phyloP scores from a whole-genome alignment of 2,329 filamentous ascomycete genomes.

The Stromatinia cepivora region DNA sequence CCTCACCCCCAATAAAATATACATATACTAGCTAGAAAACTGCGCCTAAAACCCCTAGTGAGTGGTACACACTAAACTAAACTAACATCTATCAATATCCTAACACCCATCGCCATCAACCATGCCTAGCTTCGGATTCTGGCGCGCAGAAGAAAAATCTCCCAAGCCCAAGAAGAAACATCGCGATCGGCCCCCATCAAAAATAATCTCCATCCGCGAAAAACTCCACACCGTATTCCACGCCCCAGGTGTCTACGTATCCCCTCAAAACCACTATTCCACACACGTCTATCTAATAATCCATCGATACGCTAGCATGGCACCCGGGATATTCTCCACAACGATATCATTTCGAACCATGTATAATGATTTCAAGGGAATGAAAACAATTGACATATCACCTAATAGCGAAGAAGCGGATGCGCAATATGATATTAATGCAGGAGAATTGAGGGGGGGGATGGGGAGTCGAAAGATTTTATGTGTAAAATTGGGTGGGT shows the following conservation, averaged over 20 bases:
- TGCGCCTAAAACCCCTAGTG: not conserved
- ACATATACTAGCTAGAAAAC: not conserved
- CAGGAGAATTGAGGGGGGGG: not conserved
- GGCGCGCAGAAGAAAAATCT: not conserved
- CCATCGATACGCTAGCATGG: not conserved
- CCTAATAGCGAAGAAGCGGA: not conserved
- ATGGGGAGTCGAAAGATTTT: not conserved
- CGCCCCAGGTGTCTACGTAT: not conserved
- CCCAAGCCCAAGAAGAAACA: not conserved
- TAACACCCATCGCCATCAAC: no score
- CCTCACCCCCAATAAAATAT: no score
- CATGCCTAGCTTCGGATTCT: no score
- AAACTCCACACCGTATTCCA: not conserved
- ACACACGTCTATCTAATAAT: not conserved
- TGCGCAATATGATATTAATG: not conserved
- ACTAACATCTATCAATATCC: no score
- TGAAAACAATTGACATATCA: not conserved
- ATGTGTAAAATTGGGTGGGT: not conserved
- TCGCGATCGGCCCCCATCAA: not conserved
- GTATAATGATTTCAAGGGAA: not conserved
- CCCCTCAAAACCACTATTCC: not conserved
- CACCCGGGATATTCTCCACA: not conserved
- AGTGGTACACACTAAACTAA: not conserved
- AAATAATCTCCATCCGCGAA: not conserved
- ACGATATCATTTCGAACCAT: not conserved